A percentile compares a stretch with the other conserved stretches of the same genome.
These are phyloP conservation scores for Musa acuminata DNA, from an alignment of 176 grass and related monocot genomes.

Conservation along the genomic window DNA sequence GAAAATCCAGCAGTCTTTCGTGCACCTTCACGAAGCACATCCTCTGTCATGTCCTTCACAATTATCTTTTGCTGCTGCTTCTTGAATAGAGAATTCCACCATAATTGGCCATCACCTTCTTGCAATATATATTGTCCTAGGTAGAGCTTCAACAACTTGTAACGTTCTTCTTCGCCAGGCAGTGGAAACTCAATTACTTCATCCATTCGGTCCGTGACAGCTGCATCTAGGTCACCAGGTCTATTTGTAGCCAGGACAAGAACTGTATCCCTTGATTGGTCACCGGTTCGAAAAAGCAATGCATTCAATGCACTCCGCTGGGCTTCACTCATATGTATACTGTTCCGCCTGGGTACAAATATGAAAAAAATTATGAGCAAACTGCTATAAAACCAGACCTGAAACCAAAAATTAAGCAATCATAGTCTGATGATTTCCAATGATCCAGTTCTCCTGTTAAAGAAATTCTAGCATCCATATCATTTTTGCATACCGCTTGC, in stretches of 20 bases:
- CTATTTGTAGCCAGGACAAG: constrained; percentile 86
- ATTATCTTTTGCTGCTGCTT: constrained; percentile 62
- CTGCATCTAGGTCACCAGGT: constrained; percentile 83
- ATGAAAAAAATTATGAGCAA: too few species aligned
- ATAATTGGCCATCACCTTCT: constrained; percentile 30
- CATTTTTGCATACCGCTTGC: too few species aligned
- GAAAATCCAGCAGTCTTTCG: constrained; percentile 76
- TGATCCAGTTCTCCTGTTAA: too few species aligned
- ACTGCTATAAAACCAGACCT: too few species aligned
- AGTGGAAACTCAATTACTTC: constrained; percentile 86
- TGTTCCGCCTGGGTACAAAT: constrained; percentile 49
- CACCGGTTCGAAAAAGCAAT: constrained; percentile 82
- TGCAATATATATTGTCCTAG: constrained; percentile 60
- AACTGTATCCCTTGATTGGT: constrained; percentile 79
- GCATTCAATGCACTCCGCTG: constrained; percentile 93
- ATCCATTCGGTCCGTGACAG: constrained; percentile 87
- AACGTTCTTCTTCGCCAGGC: constrained; percentile 72
- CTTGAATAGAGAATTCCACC: constrained; percentile 41
- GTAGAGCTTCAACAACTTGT: constrained; percentile 76
- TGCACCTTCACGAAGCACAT: constrained; percentile 46
- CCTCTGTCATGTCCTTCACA: constrained; percentile 47
- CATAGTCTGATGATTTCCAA: too few species aligned
- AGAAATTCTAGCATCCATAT: too few species aligned
- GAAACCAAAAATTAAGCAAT: too few species aligned
- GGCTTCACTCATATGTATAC: constrained; percentile 76